These are phyloP conservation scores for Nannizzia gypsea DNA, from an alignment of 2,329 filamentous ascomycete species.

Conservation along the genomic window DNA sequence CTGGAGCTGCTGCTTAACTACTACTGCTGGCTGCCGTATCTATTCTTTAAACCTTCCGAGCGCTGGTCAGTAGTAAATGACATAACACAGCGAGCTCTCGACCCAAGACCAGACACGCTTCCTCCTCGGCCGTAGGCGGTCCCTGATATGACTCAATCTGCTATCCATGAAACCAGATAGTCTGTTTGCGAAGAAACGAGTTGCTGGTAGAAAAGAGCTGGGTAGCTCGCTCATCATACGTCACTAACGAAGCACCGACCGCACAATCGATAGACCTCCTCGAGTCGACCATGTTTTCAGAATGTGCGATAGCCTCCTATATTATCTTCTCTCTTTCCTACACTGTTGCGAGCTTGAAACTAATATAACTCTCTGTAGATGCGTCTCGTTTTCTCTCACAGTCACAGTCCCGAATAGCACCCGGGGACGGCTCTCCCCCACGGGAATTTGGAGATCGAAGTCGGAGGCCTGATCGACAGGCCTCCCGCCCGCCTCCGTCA, in stretches of 20 bases:
- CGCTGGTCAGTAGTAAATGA: not conserved
- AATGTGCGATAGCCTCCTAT: slow-evolving; percentile 12
- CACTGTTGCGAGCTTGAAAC: not conserved
- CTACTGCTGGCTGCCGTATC: not conserved
- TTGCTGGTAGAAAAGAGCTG: not conserved
- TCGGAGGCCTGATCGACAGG: slow-evolving; percentile 33
- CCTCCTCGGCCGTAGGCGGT: not conserved
- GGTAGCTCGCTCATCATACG: not conserved
- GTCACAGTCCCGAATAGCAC: slow-evolving; percentile 81
- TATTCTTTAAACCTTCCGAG: not conserved
- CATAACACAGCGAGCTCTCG: not conserved
- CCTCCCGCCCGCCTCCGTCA: slow-evolving; percentile 38
- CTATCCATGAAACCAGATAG: not conserved
- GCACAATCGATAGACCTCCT: not conserved
- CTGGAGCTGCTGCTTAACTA: not conserved
- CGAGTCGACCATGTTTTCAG: slow-evolving; percentile 14
- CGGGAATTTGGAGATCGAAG: slow-evolving; percentile 38
- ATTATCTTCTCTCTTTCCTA: not conserved
- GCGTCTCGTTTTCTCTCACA: slow-evolving; percentile 92
- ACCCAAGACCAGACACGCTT: not conserved
- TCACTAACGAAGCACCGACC: not conserved
- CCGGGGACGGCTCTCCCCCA: slow-evolving; percentile 46
- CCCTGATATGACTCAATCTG: not conserved
- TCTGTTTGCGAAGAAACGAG: not conserved
- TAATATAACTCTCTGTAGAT: slow-evolving; percentile 45